phyloP scores from a whole-genome alignment of 2,329 filamentous ascomycete genomes.

The Aureobasidium leucospermi region DNA sequence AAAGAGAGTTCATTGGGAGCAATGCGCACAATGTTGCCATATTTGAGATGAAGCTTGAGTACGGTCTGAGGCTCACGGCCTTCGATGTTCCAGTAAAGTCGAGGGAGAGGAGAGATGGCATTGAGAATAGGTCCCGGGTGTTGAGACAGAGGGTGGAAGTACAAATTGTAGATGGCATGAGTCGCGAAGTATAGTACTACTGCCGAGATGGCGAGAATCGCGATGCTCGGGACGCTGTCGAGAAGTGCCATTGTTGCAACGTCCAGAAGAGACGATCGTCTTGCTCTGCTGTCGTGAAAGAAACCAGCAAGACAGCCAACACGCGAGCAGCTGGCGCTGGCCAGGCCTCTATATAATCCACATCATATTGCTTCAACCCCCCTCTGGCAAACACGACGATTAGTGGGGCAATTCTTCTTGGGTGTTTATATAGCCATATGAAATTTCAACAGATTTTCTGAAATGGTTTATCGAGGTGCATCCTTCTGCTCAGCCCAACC shows the following conservation, averaged over 20 bases:
- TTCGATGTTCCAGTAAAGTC: background rate
- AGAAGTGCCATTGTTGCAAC: background rate
- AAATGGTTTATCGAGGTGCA: background rate
- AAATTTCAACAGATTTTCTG: background rate
- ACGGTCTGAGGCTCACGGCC: slow-evolving; percentile 6
- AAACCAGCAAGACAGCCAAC: background rate
- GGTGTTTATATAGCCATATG: background rate
- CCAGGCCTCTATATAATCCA: background rate
- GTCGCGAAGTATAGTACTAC: slow-evolving; percentile 1
- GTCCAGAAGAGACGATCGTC: background rate
- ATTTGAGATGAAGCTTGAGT: slow-evolving; percentile 26
- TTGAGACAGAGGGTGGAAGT: slow-evolving; percentile 9
- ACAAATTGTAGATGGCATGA: slow-evolving; percentile 4
- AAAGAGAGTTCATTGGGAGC: slow-evolving; percentile 34
- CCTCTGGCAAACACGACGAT: background rate
- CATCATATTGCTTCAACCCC: background rate
- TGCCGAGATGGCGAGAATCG: background rate
- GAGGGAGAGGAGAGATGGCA: background rate
- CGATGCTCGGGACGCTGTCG: background rate
- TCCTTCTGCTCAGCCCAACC: background rate
- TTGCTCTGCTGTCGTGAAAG: background rate
- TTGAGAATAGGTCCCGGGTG: slow-evolving; percentile 3
- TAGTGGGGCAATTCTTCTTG: background rate
- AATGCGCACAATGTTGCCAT: slow-evolving; percentile 35
- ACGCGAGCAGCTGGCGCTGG: background rate